Base-by-base conservation (phyloP, 805 yeast genomes). In the Candida insectorum region DNA sequence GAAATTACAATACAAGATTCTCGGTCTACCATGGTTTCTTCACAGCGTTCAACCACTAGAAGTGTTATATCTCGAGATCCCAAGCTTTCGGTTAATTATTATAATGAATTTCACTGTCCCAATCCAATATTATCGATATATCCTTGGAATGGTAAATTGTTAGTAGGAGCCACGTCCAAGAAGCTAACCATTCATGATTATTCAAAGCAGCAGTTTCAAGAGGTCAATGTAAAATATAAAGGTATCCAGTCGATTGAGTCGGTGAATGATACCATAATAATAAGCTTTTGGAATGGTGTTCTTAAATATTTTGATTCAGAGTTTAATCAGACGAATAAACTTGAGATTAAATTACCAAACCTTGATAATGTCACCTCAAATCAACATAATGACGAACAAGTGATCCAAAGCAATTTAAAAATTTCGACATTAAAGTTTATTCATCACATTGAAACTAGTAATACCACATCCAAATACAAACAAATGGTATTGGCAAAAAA, bases 211-310 rank as follows among this genome's bases (percentile, higher is more conserved):
- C 26, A 23, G 4, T 15, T 12, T 7, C 15, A 27, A 13, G 14
- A 26, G 2, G 21, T 35, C 11, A 48, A 42, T 20, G 34, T 49
- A 4, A 44, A 43, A 10, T 32, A 44, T 18, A 39, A 40, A n/a
- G 59, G 59, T 5, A 39, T 49, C 8, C 55, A 50, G 26, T 41
- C 50, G 1, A 45, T 52, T 1, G 50, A 57, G 3, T 36, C 62
- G 1, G 41, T 44, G 12, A 51, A 55, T 3, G 46, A 49, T 3
- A 35, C 51, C 5, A 27, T 73, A 1, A 57, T 62, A 11, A 27
- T 51, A 51, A 48, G 69, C 54, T 36, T 73, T 67, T 43, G 82
- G 85, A 81, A 74, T 58, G 68, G 86, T 63, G 3, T 56, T 2
- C 48, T 61, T 3, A 48, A 58, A 44, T 47, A 55, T 12, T 40